These are phyloP conservation scores for Podila minutissima DNA, from an alignment of 192 early-diverging fungal genomes.

Conservation along the genomic window DNA sequence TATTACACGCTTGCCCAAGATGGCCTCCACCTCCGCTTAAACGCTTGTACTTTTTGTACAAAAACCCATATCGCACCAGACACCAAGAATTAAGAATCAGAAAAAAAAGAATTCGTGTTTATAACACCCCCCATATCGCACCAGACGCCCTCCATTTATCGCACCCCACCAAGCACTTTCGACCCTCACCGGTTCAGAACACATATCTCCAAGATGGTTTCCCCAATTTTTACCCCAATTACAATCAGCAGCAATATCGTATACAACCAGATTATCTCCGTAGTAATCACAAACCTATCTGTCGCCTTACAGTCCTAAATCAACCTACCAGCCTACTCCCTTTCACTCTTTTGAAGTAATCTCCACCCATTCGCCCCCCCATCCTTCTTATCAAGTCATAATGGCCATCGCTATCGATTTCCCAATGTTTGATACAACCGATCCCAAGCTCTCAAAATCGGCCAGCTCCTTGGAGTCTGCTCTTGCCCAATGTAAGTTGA, in stretches of 20 bases:
- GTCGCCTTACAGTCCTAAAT: constrained; percentile 45
- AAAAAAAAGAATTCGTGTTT: constrained; percentile 20
- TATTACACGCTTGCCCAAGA: constrained; percentile 22
- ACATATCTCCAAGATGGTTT: constrained; percentile 42
- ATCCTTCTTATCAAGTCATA: neutral
- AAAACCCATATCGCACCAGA: constrained; percentile 10
- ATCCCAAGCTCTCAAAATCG: constrained; percentile 45
- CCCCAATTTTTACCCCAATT: constrained; percentile 34
- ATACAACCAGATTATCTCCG: constrained; percentile 25
- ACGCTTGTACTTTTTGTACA: constrained; percentile 19
- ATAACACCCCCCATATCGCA: constrained; percentile 31
- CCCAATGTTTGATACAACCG: constrained; percentile 39
- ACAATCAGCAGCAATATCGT: constrained; percentile 19
- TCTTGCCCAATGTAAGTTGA: constrained; percentile 45
- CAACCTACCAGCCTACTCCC: neutral
- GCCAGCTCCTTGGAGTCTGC: constrained; percentile 44
- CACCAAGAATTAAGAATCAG: neutral
- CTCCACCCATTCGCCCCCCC: neutral
- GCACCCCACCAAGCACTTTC: constrained; percentile 9
- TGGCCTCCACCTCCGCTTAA: constrained; percentile 50
- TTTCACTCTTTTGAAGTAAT: neutral
- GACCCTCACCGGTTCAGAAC: constrained; percentile 37
- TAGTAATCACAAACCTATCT: constrained; percentile 25
- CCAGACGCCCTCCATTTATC: constrained; percentile 25
- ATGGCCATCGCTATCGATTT: constrained; percentile 40